Evolutionary conservation across 371 early-diverging fungal species (phyloP).

Genomic region (Edhazardia aedis): DNA sequence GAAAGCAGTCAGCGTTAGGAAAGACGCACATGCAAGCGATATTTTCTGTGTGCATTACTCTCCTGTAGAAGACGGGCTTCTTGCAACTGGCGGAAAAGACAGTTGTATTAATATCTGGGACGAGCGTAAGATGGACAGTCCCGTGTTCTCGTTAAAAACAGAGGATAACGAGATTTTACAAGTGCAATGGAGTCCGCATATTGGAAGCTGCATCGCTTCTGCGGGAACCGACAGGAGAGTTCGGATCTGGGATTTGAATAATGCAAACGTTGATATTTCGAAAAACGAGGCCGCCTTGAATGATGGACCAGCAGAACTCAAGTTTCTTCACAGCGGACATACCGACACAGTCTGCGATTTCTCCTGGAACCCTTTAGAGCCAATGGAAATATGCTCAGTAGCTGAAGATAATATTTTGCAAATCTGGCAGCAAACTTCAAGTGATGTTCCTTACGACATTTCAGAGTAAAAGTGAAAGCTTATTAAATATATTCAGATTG

Average conservation of each 20-base stretch:
- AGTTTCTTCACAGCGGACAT: conserved; percentile 94
- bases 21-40: conserved; percentile 65
- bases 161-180: conserved; percentile 74
- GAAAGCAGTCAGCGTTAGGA: conserved; percentile 49
- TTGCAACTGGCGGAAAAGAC: conserved; percentile 81
- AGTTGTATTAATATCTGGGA: conserved; percentile 81
- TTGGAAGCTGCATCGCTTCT: conserved; percentile 66
- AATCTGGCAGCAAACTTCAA: conserved; percentile 85
- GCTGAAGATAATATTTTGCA: conserved; percentile 85
- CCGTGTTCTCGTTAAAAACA: conserved; percentile 60
- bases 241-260: conserved; percentile 74
- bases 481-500: too few relatives aligned
- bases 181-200: conserved; percentile 75
- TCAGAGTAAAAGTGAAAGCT: too few relatives aligned
- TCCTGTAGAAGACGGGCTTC: conserved; percentile 57
- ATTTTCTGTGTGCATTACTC: conserved; percentile 75
- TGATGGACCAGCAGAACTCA: conserved; percentile 87
- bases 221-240: conserved; percentile 69
- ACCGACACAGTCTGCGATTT: conserved; percentile 79
- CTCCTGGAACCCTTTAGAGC: conserved; percentile 75
- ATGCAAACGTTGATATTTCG: conserved; percentile 59
- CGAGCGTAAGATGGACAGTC: conserved; percentile 58
- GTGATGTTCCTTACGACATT: too few relatives aligned
- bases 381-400: conserved; percentile 70
- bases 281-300: conserved; percentile 72